Evolutionary conservation across 805 yeast genomes (phyloP).

Genomic region (Starmerella stellata): DNA sequence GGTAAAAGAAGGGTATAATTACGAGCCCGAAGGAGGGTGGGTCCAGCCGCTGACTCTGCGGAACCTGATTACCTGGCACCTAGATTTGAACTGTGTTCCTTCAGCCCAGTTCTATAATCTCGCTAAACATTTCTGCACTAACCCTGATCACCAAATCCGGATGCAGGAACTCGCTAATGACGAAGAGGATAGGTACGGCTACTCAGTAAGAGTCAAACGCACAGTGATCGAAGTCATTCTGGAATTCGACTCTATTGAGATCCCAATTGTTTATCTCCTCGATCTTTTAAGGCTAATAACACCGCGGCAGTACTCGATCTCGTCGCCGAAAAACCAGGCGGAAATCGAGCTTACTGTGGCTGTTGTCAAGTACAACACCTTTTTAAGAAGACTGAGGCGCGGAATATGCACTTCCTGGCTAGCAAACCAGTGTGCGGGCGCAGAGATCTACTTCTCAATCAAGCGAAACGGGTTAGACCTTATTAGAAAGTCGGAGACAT

Average conservation of each 20-base stretch:
- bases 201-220: conserved; percentile 84
- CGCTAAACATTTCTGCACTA: conserved; percentile 51
- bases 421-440: conserved; percentile 23
- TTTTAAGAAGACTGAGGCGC: conserved; percentile 50
- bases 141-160: conserved; percentile 60
- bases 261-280: conserved; percentile 58
- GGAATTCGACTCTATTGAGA: conserved; percentile 58
- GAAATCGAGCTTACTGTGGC: conserved; percentile 57
- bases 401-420: conserved; percentile 78
- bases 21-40: conserved; percentile 19
- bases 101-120: conserved; percentile 61
- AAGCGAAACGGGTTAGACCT: not conserved
- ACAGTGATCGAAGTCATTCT: conserved; percentile 65
- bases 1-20: not conserved
- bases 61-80: conserved; percentile 53
- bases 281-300: conserved; percentile 64
- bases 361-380: conserved; percentile 70
- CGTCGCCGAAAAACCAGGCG: conserved; percentile 29
- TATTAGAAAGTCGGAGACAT: conserved; percentile 28
- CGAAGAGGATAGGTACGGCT: conserved; percentile 67
- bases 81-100: conserved; percentile 72
- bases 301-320: conserved; percentile 73
- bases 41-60: conserved; percentile 40
- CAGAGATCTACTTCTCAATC: not conserved
- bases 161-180: conserved; percentile 58